Conservation (phyloP, 2,329 filamentous ascomycete genomes). For the Claviceps sp. region DNA sequence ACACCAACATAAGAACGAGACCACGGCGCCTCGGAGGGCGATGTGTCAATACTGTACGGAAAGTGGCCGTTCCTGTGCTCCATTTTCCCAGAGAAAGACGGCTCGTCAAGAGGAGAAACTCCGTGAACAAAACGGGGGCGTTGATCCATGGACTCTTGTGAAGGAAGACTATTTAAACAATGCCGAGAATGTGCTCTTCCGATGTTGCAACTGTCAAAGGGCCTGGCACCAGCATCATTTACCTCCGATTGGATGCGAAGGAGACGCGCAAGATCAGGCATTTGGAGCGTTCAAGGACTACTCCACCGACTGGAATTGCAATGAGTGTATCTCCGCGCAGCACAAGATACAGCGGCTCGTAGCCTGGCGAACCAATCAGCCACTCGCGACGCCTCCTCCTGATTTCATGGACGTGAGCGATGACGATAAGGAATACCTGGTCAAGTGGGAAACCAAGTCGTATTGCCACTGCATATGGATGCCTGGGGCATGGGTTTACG, state of each 20-base stretch:
- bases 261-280: conserved; percentile 20
- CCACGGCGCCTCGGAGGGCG: conserved; percentile 53
- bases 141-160: conserved; percentile 61
- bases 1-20: conserved; percentile 52
- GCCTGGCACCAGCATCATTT: conserved; percentile 80
- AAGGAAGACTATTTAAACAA: conserved; percentile 58
- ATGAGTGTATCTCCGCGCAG: conserved; percentile 53
- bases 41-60: conserved; percentile 58
- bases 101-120: conserved; percentile 73
- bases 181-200: conserved; percentile 62
- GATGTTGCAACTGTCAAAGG: conserved; percentile 64
- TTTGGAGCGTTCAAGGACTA: conserved; percentile 57
- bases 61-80: conserved; percentile 53
- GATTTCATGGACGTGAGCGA: conserved; percentile 32
- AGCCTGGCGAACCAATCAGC: conserved; percentile 57
- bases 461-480: conserved; percentile 80
- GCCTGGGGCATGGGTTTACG: conserved; percentile 79
- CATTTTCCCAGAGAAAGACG: conserved; percentile 62
- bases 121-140: conserved; percentile 62
- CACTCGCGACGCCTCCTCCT: conserved; percentile 25
- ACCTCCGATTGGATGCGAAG: conserved; percentile 30
- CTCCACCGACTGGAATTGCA: conserved; percentile 62
- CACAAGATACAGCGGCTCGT: conserved; percentile 66
- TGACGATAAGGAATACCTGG: conserved; percentile 77
- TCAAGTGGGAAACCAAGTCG: conserved; percentile 75